A percentile compares a stretch with the other conserved stretches of the same genome.
These are phyloP conservation scores for Talaromyces islandicus DNA, from an alignment of 2,329 filamentous ascomycete species.

Conservation along the genomic window DNA sequence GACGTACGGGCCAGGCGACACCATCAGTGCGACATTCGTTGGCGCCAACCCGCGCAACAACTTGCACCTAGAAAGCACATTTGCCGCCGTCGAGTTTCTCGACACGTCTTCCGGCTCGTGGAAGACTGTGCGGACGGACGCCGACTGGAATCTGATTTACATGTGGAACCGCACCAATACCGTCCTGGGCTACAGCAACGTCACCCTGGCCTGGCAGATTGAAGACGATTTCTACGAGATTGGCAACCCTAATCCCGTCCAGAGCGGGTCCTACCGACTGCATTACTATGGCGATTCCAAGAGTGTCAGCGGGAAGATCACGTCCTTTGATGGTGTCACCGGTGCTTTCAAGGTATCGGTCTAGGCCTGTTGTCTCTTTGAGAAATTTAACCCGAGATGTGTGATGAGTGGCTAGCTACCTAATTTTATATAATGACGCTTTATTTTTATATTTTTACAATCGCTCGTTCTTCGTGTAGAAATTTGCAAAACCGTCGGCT, in stretches of 20 bases:
- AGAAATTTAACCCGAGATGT: neutral
- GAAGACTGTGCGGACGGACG: slow-evolving; percentile 63
- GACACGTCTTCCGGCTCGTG: slow-evolving; percentile 47
- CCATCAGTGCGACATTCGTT: slow-evolving; percentile 65
- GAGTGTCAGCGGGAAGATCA: slow-evolving; percentile 55
- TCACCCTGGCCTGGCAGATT: slow-evolving; percentile 74
- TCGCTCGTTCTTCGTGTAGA: too few species aligned
- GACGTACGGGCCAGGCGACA: slow-evolving; percentile 55
- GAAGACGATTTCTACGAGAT: slow-evolving; percentile 47
- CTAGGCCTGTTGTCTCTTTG: neutral
- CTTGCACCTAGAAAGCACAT: slow-evolving; percentile 70
- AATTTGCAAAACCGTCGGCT: too few species aligned
- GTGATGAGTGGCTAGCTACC: neutral
- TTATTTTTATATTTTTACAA: neutral
- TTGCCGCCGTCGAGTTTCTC: slow-evolving; percentile 65
- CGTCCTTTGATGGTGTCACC: slow-evolving; percentile 64
- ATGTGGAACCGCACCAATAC: slow-evolving; percentile 69
- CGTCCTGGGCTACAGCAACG: slow-evolving; percentile 69
- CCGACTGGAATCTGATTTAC: slow-evolving; percentile 78
- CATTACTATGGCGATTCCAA: slow-evolving; percentile 83
- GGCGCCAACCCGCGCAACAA: slow-evolving; percentile 90
- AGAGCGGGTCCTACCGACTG: slow-evolving; percentile 65
- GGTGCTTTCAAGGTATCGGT: slow-evolving; percentile 34
- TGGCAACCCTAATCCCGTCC: slow-evolving; percentile 26
- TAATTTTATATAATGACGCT: neutral